Conservation (phyloP, 2,329 filamentous ascomycete species). For the Hypoxylon sp. region DNA sequence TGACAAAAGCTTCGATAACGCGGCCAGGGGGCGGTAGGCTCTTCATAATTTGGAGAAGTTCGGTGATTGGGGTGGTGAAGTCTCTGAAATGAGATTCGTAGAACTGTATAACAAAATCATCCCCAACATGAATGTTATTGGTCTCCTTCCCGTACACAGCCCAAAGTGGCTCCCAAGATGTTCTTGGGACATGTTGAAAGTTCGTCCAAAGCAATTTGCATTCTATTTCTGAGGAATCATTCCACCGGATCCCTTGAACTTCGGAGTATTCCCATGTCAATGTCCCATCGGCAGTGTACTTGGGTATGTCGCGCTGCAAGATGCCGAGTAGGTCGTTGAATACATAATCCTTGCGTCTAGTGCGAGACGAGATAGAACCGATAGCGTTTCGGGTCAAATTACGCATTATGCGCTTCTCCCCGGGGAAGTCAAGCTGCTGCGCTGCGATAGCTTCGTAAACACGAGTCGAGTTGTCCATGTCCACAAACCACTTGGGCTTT, state of each 20-base stretch:
- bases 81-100: neutral
- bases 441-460: neutral
- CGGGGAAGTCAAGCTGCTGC: neutral
- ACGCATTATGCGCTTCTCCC: neutral
- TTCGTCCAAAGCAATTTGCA: neutral
- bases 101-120: neutral
- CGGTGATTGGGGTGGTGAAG: no score
- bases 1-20: neutral
- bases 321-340: neutral
- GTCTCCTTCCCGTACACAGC: neutral
- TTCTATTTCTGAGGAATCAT: neutral
- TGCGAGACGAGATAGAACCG: conserved; percentile 11
- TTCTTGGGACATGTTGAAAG: neutral
- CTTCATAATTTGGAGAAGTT: neutral
- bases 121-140: neutral
- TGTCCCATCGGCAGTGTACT: neutral
- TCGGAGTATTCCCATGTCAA: neutral
- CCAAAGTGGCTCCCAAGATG: conserved; percentile 2
- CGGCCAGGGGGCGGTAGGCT: neutral
- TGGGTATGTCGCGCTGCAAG: neutral
- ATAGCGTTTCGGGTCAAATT: neutral
- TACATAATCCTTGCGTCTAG: neutral
- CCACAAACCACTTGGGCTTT: neutral
- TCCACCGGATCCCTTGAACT: neutral
- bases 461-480: neutral